Percentiles rank a stretch among this genome's conserved stretches.
phyloP scores from a whole-genome alignment of 495 filamentous ascomycete species.

The Echria macrotheca region DNA sequence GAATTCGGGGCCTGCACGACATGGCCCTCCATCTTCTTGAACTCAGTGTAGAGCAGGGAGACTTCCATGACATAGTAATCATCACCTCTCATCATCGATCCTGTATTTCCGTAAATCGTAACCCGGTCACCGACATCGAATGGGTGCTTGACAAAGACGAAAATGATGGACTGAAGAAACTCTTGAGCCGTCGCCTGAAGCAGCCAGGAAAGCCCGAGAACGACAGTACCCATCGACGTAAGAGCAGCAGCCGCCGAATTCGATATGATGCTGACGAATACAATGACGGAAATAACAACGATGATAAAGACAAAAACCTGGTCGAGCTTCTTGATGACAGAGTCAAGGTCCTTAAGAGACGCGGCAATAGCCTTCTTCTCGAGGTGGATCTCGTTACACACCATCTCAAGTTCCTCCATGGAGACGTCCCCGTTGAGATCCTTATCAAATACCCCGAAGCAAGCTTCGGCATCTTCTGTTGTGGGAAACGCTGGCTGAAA shows the following conservation, averaged over 20 bases:
- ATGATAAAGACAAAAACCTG: constrained; percentile 84
- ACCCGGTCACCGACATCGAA: constrained; percentile 96
- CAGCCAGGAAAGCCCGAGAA: constrained; percentile 87
- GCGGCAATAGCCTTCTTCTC: constrained; percentile 95
- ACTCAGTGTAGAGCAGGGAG: constrained; percentile 90
- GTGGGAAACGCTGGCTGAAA: constrained; percentile 75
- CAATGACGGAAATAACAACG: constrained; percentile 66
- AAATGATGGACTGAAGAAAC: constrained; percentile 84
- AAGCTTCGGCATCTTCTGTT: constrained; percentile 82
- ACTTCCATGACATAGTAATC: constrained; percentile 97
- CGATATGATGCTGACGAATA: constrained; percentile 85
- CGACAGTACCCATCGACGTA: constrained; percentile 76
- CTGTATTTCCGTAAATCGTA: constrained; percentile 85
- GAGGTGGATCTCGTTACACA: constrained; percentile 89
- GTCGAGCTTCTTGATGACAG: constrained; percentile 88
- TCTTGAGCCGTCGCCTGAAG: constrained; percentile 91
- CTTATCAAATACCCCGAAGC: constrained; percentile 91
- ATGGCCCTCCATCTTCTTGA: constrained; percentile 97
- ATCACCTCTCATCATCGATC: constrained; percentile 67
- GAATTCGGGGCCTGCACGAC: constrained; percentile 95
- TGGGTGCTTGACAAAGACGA: constrained; percentile 96
- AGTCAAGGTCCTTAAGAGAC: constrained; percentile 90
- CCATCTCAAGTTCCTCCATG: constrained; percentile 89
- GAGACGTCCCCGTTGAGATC: constrained; percentile 97
- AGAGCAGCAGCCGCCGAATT: constrained; percentile 78